phyloP scores from a whole-genome alignment of 306 rosid species.

The Lagenaria siceraria region DNA sequence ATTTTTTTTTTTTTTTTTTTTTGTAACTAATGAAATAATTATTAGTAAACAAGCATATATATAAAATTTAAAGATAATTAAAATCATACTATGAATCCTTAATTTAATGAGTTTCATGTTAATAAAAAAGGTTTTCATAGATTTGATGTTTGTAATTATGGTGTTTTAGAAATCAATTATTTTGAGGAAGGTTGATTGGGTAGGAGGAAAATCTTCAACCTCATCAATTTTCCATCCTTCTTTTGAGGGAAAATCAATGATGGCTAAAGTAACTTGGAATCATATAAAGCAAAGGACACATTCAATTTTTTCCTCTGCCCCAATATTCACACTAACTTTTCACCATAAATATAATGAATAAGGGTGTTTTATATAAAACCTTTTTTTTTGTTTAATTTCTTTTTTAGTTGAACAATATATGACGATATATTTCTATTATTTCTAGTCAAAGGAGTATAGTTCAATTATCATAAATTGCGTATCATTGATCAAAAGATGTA shows the following conservation, averaged over 20 bases:
- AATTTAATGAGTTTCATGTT: background rate
- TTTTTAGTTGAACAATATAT: too few species aligned
- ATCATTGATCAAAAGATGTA: too few species aligned
- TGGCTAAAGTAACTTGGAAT: slow-evolving; percentile 3
- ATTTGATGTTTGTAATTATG: slow-evolving; percentile 6
- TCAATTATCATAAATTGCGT: too few species aligned
- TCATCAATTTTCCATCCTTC: background rate
- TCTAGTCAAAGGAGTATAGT: too few species aligned
- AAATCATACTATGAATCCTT: background rate
- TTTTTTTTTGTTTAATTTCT: too few species aligned
- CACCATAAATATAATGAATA: background rate
- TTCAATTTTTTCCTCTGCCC: background rate
- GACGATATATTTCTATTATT: too few species aligned
- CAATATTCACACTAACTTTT: background rate
- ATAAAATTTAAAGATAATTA: background rate
- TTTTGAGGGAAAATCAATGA: slow-evolving; percentile 1
- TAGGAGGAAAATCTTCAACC: background rate
- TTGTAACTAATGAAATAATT: background rate
- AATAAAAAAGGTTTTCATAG: background rate
- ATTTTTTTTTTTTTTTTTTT: too few species aligned
- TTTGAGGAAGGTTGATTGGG: background rate
- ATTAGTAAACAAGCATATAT: background rate
- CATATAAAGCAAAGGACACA: background rate
- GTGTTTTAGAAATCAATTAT: background rate
- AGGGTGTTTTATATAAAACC: background rate